These are phyloP conservation scores for Sextonia rubra DNA, from an alignment of 164 flowering plant species.

Conservation along the genomic window DNA sequence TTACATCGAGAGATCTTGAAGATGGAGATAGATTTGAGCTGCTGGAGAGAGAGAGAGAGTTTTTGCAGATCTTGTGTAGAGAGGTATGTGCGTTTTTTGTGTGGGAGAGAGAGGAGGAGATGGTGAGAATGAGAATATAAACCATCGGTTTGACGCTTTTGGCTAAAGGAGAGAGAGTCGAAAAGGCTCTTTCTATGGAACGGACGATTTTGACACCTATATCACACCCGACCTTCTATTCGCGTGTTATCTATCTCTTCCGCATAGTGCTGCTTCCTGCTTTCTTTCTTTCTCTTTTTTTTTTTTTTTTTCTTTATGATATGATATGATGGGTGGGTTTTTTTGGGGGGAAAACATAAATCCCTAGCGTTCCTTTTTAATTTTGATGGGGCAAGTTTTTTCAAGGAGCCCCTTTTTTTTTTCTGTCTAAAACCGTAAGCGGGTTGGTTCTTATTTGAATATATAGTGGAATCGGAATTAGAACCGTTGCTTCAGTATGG, in stretches of 20 bases:
- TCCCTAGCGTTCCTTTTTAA: too few species aligned
- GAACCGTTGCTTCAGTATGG: too few species aligned
- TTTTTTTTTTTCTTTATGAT: not conserved
- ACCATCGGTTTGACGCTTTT: constrained; percentile 5
- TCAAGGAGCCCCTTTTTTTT: too few species aligned
- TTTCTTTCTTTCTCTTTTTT: not conserved
- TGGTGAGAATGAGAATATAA: too few species aligned
- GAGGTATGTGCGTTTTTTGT: not conserved
- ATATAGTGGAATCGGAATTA: too few species aligned
- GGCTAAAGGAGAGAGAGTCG: constrained; percentile 6
- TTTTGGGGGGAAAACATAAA: too few species aligned
- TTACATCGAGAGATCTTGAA: constrained; percentile 12
- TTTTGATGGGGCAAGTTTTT: too few species aligned
- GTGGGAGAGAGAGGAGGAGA: too few species aligned
- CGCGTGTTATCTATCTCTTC: not conserved
- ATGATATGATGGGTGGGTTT: too few species aligned
- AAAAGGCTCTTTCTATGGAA: constrained; percentile 7
- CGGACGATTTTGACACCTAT: constrained; percentile 5
- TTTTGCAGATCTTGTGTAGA: not conserved
- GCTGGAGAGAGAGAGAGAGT: not conserved
- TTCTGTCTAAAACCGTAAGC: too few species aligned
- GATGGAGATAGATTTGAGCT: too few species aligned
- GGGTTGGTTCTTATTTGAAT: too few species aligned
- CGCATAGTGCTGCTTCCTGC: not conserved
- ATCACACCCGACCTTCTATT: not conserved